phyloP scores from a whole-genome alignment of 1,284 basidiomycete genomes.

The Phellinidium pouzarii region DNA sequence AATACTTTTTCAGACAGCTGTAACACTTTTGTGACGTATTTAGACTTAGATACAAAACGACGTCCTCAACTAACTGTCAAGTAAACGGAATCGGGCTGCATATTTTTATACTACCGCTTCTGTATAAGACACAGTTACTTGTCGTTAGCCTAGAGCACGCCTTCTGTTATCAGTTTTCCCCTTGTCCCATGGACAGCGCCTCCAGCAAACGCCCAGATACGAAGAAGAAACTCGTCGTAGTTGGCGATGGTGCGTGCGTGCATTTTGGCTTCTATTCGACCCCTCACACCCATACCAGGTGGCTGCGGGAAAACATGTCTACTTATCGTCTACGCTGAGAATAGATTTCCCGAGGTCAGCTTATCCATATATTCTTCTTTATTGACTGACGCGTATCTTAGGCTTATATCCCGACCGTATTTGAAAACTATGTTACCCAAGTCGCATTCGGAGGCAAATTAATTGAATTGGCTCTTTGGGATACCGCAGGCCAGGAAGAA shows the following conservation, averaged over 20 bases:
- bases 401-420: constrained; percentile 97
- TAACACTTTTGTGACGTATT: too few species aligned
- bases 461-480: constrained; percentile 94
- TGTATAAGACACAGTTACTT: too few species aligned
- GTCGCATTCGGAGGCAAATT: constrained; percentile 85
- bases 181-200: constrained; percentile 12
- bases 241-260: constrained; percentile 68
- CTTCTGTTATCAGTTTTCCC: not conserved
- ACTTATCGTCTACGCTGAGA: constrained; percentile 93
- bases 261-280: constrained; percentile 16
- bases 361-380: constrained; percentile 23
- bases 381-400: constrained; percentile 28
- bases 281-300: constrained; percentile 34
- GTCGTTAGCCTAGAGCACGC: too few species aligned
- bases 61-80: too few species aligned
- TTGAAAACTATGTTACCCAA: constrained; percentile 94
- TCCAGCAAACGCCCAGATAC: constrained; percentile 56
- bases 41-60: too few species aligned
- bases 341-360: constrained; percentile 91
- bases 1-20: too few species aligned
- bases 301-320: constrained; percentile 88
- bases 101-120: too few species aligned
- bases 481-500: constrained; percentile 97
- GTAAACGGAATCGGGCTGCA: too few species aligned
- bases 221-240: constrained; percentile 87